phyloP scores from a whole-genome alignment of 768 basidiomycete genomes.

The Trametes coccinea region DNA sequence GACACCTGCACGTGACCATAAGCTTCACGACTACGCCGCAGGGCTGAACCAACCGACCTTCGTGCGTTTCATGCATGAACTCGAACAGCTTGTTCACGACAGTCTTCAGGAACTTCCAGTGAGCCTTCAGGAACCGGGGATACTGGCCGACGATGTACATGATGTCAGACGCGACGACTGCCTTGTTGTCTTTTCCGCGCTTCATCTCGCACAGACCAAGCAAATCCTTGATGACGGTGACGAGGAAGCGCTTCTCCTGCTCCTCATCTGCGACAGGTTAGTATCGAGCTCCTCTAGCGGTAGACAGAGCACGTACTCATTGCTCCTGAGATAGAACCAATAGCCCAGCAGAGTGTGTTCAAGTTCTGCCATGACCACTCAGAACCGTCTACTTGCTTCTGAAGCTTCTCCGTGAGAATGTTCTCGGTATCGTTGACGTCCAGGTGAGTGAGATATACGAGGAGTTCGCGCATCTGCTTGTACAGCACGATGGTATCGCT shows the following conservation, averaged over 20 bases:
- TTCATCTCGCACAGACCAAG: slow-evolving; percentile 98
- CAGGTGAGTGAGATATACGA: slow-evolving; percentile 96
- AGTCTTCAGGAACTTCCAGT: slow-evolving; percentile 99
- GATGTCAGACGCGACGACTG: slow-evolving; percentile 93
- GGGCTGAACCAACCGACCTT: slow-evolving; percentile 56
- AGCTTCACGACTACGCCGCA: not conserved
- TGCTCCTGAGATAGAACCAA: slow-evolving; percentile 97
- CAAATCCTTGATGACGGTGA: slow-evolving; percentile 98
- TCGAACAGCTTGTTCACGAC: slow-evolving; percentile 99
- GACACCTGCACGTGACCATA: slow-evolving; percentile 59
- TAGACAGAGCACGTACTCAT: slow-evolving; percentile 73
- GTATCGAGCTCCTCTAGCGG: not conserved
- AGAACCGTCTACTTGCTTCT: slow-evolving; percentile 94
- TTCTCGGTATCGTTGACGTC: slow-evolving; percentile 96
- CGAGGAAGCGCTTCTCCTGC: slow-evolving; percentile 97
- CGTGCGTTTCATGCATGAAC: slow-evolving; percentile 99
- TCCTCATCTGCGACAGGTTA: slow-evolving; percentile 74
- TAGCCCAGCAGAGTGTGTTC: slow-evolving; percentile 99
- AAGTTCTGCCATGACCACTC: slow-evolving; percentile 99
- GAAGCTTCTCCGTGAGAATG: slow-evolving; percentile 95
- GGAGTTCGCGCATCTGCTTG: slow-evolving; percentile 96
- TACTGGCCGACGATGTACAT: slow-evolving; percentile 99
- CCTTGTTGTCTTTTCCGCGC: slow-evolving; percentile 99
- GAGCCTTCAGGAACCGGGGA: slow-evolving; percentile 97
- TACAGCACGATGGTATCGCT: slow-evolving; percentile 97